Evolutionary conservation across 257 asterid genomes (phyloP).

Genomic region (Salvia hispanica): DNA sequence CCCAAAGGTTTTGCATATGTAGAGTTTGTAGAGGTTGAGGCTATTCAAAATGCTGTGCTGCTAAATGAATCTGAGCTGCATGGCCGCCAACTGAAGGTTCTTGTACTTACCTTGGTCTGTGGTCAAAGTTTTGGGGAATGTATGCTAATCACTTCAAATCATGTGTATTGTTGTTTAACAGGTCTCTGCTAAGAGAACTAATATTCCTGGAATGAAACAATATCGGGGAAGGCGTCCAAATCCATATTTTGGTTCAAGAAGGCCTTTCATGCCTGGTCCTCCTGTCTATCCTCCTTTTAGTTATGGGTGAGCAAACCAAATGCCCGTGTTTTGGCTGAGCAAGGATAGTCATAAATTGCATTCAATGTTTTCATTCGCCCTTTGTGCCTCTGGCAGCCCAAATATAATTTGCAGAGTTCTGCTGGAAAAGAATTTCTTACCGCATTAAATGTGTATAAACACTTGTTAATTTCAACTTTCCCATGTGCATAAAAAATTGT

Average conservation of each 20-base stretch:
- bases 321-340: neutral
- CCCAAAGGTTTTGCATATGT: constrained; percentile 64
- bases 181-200: constrained; percentile 67
- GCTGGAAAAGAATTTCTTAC: neutral
- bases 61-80: constrained; percentile 54
- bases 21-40: constrained; percentile 55
- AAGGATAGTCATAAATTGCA: neutral
- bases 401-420: neutral
- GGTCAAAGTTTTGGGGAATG: neutral
- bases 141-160: constrained; percentile 10
- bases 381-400: neutral
- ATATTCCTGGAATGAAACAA: constrained; percentile 66
- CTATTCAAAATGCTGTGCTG: constrained; percentile 54
- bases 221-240: constrained; percentile 59
- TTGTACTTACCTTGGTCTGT: constrained; percentile 26
- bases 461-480: no score
- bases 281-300: constrained; percentile 51
- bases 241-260: constrained; percentile 53
- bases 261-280: constrained; percentile 61
- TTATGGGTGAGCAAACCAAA: constrained; percentile 50
- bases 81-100: constrained; percentile 60
- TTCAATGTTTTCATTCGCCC: constrained; percentile 9
- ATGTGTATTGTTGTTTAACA: constrained; percentile 23
- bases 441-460: neutral
- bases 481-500: no score